These are phyloP conservation scores for Chlorella sorokiniana DNA, from an alignment of 139 green algal genomes.

Conservation along the genomic window DNA sequence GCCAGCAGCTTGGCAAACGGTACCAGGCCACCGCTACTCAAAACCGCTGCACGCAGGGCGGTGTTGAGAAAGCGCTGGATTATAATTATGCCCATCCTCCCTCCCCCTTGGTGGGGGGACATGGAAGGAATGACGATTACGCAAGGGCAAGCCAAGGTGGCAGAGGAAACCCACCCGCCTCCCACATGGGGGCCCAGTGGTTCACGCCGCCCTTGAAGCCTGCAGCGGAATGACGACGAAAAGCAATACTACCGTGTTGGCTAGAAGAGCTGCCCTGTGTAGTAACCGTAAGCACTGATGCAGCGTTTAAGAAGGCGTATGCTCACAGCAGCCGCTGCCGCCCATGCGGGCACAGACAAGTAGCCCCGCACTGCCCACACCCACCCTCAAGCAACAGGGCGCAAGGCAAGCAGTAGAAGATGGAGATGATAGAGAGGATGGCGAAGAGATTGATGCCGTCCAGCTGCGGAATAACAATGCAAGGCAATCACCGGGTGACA, in stretches of 20 bases:
- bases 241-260: not conserved
- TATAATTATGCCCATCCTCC: no score
- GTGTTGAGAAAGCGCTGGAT: no score
- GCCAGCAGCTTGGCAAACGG: slow-evolving; percentile 68
- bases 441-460: slow-evolving; percentile 95
- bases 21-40: slow-evolving; percentile 51
- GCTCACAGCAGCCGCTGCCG: no score
- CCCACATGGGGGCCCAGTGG: slow-evolving; percentile 42
- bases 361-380: not conserved
- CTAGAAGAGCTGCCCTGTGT: not conserved
- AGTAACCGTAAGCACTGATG: no score
- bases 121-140: no score
- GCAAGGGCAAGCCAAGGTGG: no score
- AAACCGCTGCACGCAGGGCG: slow-evolving; percentile 38
- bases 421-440: slow-evolving; percentile 83
- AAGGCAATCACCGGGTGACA: not conserved
- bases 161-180: slow-evolving; percentile 33
- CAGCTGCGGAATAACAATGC: slow-evolving; percentile 52
- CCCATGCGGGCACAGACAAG: no score
- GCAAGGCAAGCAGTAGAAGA: slow-evolving; percentile 79
- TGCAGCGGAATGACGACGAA: not conserved
- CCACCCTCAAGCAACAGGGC: slow-evolving; percentile 70
- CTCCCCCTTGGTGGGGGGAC: no score
- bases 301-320: no score
- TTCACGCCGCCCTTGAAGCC: slow-evolving; percentile 40